phyloP scores from a whole-genome alignment of 805 yeast species.

The Komagataella phaffii region DNA sequence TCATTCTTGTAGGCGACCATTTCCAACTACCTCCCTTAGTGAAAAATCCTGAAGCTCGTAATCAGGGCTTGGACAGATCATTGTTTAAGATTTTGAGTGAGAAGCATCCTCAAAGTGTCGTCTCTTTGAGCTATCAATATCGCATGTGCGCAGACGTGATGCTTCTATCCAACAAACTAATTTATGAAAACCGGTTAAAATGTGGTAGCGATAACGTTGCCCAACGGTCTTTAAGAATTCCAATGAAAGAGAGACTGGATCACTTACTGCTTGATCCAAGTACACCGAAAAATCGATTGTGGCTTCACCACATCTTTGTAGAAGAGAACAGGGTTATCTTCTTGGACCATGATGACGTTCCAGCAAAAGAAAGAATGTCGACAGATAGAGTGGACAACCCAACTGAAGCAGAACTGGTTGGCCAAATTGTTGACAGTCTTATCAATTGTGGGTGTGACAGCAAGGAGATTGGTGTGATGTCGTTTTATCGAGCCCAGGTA shows the following conservation, averaged over 20 bases:
- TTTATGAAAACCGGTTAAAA: slow-evolving; percentile 61
- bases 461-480: slow-evolving; percentile 68
- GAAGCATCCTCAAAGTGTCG: slow-evolving; percentile 59
- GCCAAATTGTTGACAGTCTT: slow-evolving; percentile 48
- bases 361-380: slow-evolving; percentile 37
- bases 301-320: slow-evolving; percentile 48
- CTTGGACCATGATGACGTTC: slow-evolving; percentile 61
- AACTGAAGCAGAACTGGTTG: slow-evolving; percentile 55
- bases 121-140: slow-evolving; percentile 70
- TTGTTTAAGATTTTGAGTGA: slow-evolving; percentile 68
- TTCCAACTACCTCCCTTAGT: slow-evolving; percentile 87
- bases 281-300: slow-evolving; percentile 13
- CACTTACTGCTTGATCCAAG: slow-evolving; percentile 4
- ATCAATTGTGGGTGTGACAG: slow-evolving; percentile 44
- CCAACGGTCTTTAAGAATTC: slow-evolving; percentile 37
- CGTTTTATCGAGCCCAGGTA: slow-evolving; percentile 78
- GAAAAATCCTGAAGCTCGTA: slow-evolving; percentile 47
- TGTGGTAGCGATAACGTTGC: slow-evolving; percentile 66
- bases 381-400: slow-evolving; percentile 66
- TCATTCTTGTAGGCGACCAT: slow-evolving; percentile 94
- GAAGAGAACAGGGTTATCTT: slow-evolving; percentile 56
- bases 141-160: slow-evolving; percentile 88
- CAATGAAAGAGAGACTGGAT: slow-evolving; percentile 19
- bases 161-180: slow-evolving; percentile 65
- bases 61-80: slow-evolving; percentile 57